These are phyloP conservation scores for Pyricularia sp. DNA, from an alignment of 2,329 filamentous ascomycete genomes.

Conservation along the genomic window DNA sequence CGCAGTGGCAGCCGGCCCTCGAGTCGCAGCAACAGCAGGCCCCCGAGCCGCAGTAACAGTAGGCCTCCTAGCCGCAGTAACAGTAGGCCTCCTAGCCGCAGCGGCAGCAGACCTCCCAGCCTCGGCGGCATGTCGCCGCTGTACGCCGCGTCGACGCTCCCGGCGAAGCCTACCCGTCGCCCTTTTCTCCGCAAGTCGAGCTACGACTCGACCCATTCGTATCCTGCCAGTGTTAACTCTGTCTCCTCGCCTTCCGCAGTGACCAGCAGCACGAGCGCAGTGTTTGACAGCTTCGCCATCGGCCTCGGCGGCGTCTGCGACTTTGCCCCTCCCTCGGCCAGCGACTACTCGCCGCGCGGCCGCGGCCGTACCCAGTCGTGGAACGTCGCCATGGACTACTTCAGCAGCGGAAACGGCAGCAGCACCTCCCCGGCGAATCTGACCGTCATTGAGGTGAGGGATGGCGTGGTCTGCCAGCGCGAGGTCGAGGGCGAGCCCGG, in stretches of 20 bases:
- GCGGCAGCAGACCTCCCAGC: neutral
- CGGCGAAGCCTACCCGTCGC: neutral
- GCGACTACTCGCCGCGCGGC: neutral
- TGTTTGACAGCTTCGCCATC: neutral
- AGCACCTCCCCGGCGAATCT: neutral
- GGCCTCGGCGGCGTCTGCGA: neutral
- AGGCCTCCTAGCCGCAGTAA: neutral
- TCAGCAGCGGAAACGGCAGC: neutral
- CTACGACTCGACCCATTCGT: neutral
- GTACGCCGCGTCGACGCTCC: neutral
- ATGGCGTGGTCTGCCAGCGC: slow-evolving; percentile 1
- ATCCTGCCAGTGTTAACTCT: neutral
- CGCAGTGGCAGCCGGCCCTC: neutral
- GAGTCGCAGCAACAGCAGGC: neutral
- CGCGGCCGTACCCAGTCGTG: neutral
- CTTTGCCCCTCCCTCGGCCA: neutral
- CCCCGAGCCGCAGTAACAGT: neutral
- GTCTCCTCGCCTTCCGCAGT: neutral
- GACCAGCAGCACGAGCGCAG: neutral
- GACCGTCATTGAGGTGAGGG: neutral
- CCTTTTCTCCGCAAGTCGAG: neutral
- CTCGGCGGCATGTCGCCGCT: neutral
- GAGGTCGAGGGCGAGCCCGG: neutral
- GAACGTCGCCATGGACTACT: neutral
- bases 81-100: no score